Evolutionary conservation across 2,329 filamentous ascomycete species (phyloP), one percentile per base, ranked within the genome.

Genomic region (Albophoma yamanashiensis): DNA sequence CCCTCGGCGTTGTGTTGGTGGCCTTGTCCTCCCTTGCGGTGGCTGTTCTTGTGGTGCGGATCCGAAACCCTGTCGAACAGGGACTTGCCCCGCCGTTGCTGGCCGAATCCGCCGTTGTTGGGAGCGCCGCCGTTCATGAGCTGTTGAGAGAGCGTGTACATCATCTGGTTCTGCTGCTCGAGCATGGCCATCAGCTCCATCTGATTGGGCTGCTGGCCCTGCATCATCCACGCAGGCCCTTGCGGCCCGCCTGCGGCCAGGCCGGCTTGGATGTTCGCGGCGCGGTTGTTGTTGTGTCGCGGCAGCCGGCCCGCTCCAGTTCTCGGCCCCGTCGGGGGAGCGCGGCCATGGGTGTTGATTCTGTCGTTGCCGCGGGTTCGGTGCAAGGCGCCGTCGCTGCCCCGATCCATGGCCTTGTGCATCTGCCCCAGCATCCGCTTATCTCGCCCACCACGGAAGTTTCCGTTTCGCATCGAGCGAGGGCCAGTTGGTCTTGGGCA

Each of bases 391-490:
- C 82, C 81, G 66, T 96, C 92, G 65, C 80, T 79, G 42, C 82
- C 80, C 63, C 93, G 87, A 67, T 95, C 91, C 84, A 96, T 87
- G 17, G 87, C 85, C 68, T 90, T 90, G 70, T 88, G 86, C 70
- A 95, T 83, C 66, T 97, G 91, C 57, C 91, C 91, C 60, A 97
- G 80, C 79, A 97, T 86, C 63, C 91, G 86, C 72, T 91, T 92
- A 61, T 89, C 89, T 65, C 90, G 86, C 59, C 84, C 82, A 59
- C 81, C 78, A 60, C 82, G 75, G 59, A 71, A 70, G 67, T 78
- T 83, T 58, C 84, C 84, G 71, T 89, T 91, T 69, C 94, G 89
- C 92, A 97, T 96, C 40, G 92, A 92, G 73, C 92, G 94, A 22
- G 94, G 94, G 60, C 93, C 94, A 58, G 92, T 97, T 12, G 94